These are phyloP conservation scores for Lotus japonicus DNA, from an alignment of 306 rosid species.

Conservation along the genomic window DNA sequence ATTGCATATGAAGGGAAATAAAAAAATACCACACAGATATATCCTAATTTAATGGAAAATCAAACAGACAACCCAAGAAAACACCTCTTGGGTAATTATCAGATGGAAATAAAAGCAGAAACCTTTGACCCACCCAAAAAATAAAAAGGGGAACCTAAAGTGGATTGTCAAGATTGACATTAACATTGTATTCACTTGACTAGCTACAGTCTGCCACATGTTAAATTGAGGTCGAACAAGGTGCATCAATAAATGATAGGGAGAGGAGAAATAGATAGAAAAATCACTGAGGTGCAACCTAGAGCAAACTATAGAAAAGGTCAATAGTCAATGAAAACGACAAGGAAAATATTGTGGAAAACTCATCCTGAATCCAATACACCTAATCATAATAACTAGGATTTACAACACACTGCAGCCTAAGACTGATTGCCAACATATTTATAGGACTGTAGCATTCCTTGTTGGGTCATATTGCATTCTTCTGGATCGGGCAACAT, in stretches of 20 bases:
- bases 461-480: not conserved
- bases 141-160: not conserved
- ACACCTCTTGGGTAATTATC: not conserved
- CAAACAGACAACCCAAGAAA: not conserved
- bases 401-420: not conserved
- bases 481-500: not conserved
- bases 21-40: not conserved
- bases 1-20: not conserved
- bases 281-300: not conserved
- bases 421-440: not conserved
- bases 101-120: conserved; percentile 3
- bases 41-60: not conserved
- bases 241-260: not conserved
- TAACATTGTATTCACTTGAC: not conserved
- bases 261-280: not conserved
- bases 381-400: not conserved
- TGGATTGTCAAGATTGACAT: not conserved
- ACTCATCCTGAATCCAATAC: not conserved
- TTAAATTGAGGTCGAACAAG: not conserved
- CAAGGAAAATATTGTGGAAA: not conserved
- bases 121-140: not conserved
- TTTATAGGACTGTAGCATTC: not conserved
- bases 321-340: not conserved
- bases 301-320: not conserved
- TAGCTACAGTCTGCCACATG: not conserved